These are phyloP conservation scores for Cryomyces minteri DNA, from an alignment of 495 filamentous ascomycete genomes.

Conservation along the genomic window DNA sequence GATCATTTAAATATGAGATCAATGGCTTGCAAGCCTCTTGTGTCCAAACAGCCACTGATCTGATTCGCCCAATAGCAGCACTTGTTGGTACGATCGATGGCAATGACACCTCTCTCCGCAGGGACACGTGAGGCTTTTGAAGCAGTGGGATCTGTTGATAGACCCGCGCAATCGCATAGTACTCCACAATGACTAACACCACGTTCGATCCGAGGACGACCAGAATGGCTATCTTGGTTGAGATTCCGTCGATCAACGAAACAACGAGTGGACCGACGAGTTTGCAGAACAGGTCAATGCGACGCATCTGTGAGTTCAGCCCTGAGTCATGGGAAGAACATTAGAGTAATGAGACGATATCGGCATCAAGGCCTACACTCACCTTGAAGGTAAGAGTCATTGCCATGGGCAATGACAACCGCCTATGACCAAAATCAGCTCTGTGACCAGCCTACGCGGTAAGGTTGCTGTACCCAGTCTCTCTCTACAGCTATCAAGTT, in stretches of 20 bases:
- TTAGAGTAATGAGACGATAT: conserved; percentile 2
- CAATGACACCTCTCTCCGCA: too few relatives aligned
- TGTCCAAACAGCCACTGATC: not conserved
- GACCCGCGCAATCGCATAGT: conserved; percentile 35
- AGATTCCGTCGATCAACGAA: conserved; percentile 16
- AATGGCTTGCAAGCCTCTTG: not conserved
- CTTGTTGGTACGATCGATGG: not conserved
- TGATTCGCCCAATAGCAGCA: not conserved
- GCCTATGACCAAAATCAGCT: too few relatives aligned
- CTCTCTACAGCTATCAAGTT: conserved; percentile 47
- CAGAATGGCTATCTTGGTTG: conserved; percentile 19
- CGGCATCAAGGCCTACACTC: not conserved
- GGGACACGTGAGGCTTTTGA: too few relatives aligned
- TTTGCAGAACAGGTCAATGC: conserved; percentile 59
- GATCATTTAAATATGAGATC: conserved; percentile 15
- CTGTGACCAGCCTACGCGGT: too few relatives aligned
- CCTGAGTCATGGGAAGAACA: not conserved
- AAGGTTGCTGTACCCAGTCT: conserved; percentile 31
- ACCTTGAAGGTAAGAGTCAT: conserved; percentile 22
- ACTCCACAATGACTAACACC: conserved; percentile 31
- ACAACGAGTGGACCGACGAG: conserved; percentile 33
- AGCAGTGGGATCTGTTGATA: too few relatives aligned
- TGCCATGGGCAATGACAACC: conserved; percentile 25
- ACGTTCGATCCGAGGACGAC: conserved; percentile 21
- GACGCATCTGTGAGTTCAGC: conserved; percentile 46